phyloP scores from a whole-genome alignment of 345 rosid genomes.

The Sapria himalayana region DNA sequence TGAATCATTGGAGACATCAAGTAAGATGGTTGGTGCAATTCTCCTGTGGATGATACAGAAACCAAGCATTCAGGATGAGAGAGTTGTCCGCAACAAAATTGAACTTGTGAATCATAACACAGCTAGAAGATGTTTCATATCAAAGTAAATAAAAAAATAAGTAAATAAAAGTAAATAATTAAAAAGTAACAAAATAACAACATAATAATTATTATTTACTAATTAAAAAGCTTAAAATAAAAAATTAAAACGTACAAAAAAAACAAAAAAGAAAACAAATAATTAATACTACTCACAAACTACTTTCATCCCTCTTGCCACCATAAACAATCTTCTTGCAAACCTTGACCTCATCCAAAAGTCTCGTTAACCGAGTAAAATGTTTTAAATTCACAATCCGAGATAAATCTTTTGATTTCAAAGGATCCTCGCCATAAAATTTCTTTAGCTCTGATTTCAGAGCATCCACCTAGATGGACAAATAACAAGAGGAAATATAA shows the following conservation, averaged over 20 bases:
- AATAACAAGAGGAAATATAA: conserved; percentile 7
- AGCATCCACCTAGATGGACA: conserved; percentile 30
- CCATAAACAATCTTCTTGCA: conserved; percentile 61
- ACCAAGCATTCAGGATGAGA: conserved; percentile 1
- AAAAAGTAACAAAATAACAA: no score
- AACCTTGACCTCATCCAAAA: conserved; percentile 74
- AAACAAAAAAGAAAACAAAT: background rate
- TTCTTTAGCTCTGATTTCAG: conserved; percentile 39
- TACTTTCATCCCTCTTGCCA: conserved; percentile 45
- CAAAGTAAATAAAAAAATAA: background rate
- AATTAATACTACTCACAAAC: conserved; percentile 33
- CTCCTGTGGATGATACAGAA: conserved; percentile 24
- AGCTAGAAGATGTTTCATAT: background rate
- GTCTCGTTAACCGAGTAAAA: conserved; percentile 50
- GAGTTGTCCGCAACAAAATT: background rate
- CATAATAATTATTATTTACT: no score
- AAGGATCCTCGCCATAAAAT: conserved; percentile 56
- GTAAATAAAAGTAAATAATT: background rate
- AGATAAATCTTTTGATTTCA: conserved; percentile 69
- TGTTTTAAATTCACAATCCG: conserved; percentile 67
- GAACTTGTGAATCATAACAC: conserved; percentile 1
- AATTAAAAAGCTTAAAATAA: no score
- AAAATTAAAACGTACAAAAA: no score
- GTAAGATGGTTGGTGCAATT: conserved; percentile 73
- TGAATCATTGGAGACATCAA: conserved; percentile 64